Evolutionary conservation across 2,329 filamentous ascomycete genomes (phyloP).

Genomic region (Fusarium virguliforme): DNA sequence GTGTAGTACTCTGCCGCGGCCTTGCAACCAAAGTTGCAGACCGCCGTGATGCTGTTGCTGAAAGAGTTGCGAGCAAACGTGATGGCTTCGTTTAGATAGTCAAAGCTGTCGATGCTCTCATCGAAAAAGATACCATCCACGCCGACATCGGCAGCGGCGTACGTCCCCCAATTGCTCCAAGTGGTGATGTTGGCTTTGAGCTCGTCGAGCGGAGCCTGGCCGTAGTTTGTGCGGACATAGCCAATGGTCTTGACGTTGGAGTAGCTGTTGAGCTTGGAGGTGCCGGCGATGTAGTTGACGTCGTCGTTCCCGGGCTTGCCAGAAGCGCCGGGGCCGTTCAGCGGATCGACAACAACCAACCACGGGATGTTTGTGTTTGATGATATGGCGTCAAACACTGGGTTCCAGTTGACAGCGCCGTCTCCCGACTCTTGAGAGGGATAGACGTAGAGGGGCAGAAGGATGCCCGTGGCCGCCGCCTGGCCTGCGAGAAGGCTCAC

Average conservation of each 20-base stretch:
- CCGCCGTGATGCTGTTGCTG: constrained; percentile 23
- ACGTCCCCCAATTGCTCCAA: constrained; percentile 40
- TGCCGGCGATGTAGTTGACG: constrained; percentile 43
- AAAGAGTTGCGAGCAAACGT: constrained; percentile 28
- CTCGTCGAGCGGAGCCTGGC: constrained; percentile 32
- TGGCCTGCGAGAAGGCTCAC: not conserved
- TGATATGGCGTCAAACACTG: constrained; percentile 34
- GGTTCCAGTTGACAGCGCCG: constrained; percentile 45
- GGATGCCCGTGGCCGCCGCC: constrained; percentile 34
- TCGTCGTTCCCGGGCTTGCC: constrained; percentile 43
- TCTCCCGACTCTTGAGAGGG: constrained; percentile 40
- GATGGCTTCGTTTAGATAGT: constrained; percentile 42
- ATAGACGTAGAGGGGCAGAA: constrained; percentile 47
- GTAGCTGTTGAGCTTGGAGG: constrained; percentile 43
- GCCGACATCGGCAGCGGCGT: constrained; percentile 29
- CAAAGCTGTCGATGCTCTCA: constrained; percentile 32
- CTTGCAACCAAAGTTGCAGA: constrained; percentile 48
- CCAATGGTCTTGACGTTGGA: constrained; percentile 45
- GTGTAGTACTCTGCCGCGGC: constrained; percentile 36
- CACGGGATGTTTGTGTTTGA: constrained; percentile 31
- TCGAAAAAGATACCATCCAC: constrained; percentile 49
- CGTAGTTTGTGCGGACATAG: constrained; percentile 47
- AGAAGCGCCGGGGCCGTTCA: constrained; percentile 43
- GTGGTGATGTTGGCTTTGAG: constrained; percentile 45
- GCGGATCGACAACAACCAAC: constrained; percentile 43